Evolutionary conservation across 805 yeast genomes (phyloP), one percentile per base, ranked within the genome.

Genomic region (Candida takata): DNA sequence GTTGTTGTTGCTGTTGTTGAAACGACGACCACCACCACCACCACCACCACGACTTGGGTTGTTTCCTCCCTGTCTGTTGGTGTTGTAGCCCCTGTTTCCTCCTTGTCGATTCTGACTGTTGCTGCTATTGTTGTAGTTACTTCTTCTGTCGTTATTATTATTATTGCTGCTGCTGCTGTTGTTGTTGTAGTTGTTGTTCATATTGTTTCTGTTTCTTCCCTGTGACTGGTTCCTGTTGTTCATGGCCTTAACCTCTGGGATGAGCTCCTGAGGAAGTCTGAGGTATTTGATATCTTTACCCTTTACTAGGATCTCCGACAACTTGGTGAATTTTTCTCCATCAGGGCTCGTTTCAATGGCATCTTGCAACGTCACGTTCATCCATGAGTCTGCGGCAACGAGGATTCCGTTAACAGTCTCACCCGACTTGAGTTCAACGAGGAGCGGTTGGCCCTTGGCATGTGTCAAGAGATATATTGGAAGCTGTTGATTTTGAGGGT

Each of bases 391-490:
- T 49, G 95, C 86, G 53, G 84, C 83, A 37, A 77, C 74, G 41
- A 92, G 67, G 38, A 72, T 74, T 34, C 99, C 99, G 52, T 81
- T 82, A 33, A 88, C 67, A 8, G 90, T 79, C 52, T 85, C 96
- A 24, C 97, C 96, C 38, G 82, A 79, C 59, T 92, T 92, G 54
- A 92, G 73, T 58, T 90, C 98, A 33, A 92, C 85, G 52, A 82
- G 70, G 52, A 92, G 72, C 26, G 87, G 83, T 53, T 84, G 88
- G 39, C 85, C 88, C 58, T 87, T 88, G 13, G 95, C 85, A 37
- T 95, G 83, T 36, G 94, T 87, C 52, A 92, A 72, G 43, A 92
- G 70, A 49, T 87, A 88, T 51, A 92, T 68, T 29, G 99, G 99
- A 43, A 92, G 76, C 98, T 83, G 16, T 10, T 4, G 8, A 7